Conservation (phyloP, 2,329 filamentous ascomycete species). For the Dendryphion nanum region DNA sequence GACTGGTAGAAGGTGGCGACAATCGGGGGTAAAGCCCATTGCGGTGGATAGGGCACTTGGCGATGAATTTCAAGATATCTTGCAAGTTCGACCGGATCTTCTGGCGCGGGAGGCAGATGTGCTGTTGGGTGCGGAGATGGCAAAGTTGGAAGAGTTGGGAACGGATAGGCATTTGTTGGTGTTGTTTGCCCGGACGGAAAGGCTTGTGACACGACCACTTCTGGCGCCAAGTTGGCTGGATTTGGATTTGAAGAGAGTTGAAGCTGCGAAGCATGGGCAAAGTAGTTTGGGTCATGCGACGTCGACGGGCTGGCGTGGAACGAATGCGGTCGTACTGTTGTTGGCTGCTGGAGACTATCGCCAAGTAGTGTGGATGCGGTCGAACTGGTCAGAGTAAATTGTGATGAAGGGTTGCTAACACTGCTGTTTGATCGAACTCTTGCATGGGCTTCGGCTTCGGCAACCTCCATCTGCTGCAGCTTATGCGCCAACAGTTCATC, state of each 20-base stretch:
- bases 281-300: neutral
- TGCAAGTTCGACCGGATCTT: constrained; percentile 14
- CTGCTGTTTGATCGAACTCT: constrained; percentile 18
- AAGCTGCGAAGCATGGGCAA: neutral
- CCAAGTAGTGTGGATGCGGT: neutral
- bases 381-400: neutral
- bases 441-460: constrained; percentile 13
- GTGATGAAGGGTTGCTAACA: constrained; percentile 10
- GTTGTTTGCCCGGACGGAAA: constrained; percentile 8
- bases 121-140: constrained; percentile 3
- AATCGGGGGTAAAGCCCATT: constrained; percentile 25
- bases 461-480: constrained; percentile 27
- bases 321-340: constrained; percentile 7
- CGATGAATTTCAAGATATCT: constrained; percentile 27
- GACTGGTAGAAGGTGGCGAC: constrained; percentile 22
- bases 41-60: constrained; percentile 30
- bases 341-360: neutral
- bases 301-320: neutral
- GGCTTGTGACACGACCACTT: constrained; percentile 5
- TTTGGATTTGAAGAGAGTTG: constrained; percentile 2
- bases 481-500: constrained; percentile 30
- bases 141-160: neutral
- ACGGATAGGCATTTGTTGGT: too few relatives aligned
- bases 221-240: constrained; percentile 9
- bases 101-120: constrained; percentile 5